Base-by-base conservation (phyloP, 192 early-diverging fungal genomes). In the Linnemannia exigua region DNA sequence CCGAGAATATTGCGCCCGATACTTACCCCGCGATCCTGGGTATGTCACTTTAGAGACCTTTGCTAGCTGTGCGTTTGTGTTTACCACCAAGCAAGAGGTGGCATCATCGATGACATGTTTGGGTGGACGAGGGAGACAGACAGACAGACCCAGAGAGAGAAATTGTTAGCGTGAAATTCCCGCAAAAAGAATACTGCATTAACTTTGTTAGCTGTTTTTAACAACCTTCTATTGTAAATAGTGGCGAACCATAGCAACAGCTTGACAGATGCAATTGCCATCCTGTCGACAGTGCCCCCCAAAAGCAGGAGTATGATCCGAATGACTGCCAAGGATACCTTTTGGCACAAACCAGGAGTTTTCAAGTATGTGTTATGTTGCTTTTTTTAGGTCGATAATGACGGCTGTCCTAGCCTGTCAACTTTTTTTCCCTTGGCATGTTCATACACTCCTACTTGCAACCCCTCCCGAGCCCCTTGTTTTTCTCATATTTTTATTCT, bases 301-400 rank as follows among this genome's bases (percentile, higher is more conserved):
- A 80, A 84, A 54, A 81, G 67, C 31, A 66, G 87, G 33, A 80
- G 82, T 17, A 80, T 88, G 87, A 58, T 88, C 79, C 77, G 87
- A 1, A 38, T 88, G 87, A 88, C 87, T 1, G 87, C 87, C 22
- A 88, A 88, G 76, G 87, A 88, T 17, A 88, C 87, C 16, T 88
- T 88, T 50, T 88, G 87, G 87, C 74, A 84, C 37, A 58, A 84
- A n/a, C 81, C 78, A 1, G 87, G 82, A 37, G 63, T 84, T 15
- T 88, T 88, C 76, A 88, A 84, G 87, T 88, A 84, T 8, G 61
- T 47, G 9, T 22, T 31, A 15, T 7, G 22, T 79, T 22, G 14
- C 3, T 19, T 35, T 52, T n/a, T n/a, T n/a, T n/a, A n/a, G n/a
- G n/a, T n/a, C n/a, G n/a, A n/a, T n/a, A n/a, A n/a, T n/a, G 5